Percentiles rank a stretch among this genome's conserved stretches.
phyloP scores from a whole-genome alignment of 106 monocot species.

The Posidonia australis region DNA sequence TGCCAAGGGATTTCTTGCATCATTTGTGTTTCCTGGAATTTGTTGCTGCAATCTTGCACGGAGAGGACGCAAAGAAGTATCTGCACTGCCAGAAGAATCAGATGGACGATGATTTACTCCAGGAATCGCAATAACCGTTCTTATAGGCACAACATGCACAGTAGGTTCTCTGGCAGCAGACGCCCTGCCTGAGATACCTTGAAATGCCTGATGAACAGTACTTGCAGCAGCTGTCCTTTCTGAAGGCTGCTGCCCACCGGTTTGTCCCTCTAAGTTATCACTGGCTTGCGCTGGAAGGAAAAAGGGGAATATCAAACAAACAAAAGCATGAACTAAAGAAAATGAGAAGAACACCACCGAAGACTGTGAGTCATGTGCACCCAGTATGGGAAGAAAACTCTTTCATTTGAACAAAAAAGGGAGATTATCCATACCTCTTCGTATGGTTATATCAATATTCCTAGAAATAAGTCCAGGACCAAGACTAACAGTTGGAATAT shows the following conservation, averaged over 20 bases:
- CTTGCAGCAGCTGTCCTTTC: conserved; percentile 28
- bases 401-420: neutral
- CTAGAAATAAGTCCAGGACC: conserved; percentile 43
- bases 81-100: conserved; percentile 30
- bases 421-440: conserved; percentile 30
- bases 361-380: neutral
- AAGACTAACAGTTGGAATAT: conserved; percentile 23
- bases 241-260: conserved; percentile 22
- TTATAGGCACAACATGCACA: conserved; percentile 45
- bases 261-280: conserved; percentile 18
- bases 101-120: conserved; percentile 29
- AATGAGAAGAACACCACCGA: neutral
- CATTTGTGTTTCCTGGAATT: conserved; percentile 17
- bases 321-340: conserved; percentile 9
- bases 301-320: no score
- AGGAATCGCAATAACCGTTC: conserved; percentile 72
- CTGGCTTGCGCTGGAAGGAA: no score
- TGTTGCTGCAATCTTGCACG: conserved; percentile 43
- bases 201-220: conserved; percentile 21
- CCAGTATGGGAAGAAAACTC: neutral
- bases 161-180: conserved; percentile 43
- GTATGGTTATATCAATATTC: conserved; percentile 83
- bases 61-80: conserved; percentile 42
- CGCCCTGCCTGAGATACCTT: conserved; percentile 13
- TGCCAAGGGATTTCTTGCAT: conserved; percentile 26